Percentiles rank a stretch among this genome's conserved stretches.
phyloP scores from a whole-genome alignment of 2,329 filamentous ascomycete species.

The Helicocarpus griseus region DNA sequence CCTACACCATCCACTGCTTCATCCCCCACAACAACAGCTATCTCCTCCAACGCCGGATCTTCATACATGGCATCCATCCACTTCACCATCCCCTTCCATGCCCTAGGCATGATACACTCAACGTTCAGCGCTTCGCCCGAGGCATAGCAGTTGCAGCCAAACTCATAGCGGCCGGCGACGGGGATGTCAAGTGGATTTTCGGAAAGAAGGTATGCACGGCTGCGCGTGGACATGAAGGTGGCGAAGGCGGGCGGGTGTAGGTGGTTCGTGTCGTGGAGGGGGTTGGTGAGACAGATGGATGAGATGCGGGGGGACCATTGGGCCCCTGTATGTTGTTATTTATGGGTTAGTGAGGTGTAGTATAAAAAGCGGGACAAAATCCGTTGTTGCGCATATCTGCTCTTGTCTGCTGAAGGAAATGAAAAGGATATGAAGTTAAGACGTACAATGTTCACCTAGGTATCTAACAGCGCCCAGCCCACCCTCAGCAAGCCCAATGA shows the following conservation, averaged over 20 bases:
- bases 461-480: conserved; percentile 50
- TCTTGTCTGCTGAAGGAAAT: background rate
- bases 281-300: conserved; percentile 31
- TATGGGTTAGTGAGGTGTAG: background rate
- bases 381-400: background rate
- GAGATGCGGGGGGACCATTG: conserved; percentile 30
- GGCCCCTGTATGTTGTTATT: conserved; percentile 24
- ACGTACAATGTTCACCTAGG: conserved; percentile 47
- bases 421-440: background rate
- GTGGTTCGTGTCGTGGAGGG: conserved; percentile 23
- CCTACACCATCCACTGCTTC: background rate
- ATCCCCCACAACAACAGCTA: conserved; percentile 9
- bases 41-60: conserved; percentile 13
- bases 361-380: background rate
- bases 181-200: conserved; percentile 42
- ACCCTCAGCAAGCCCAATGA: conserved; percentile 63
- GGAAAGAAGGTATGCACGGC: conserved; percentile 53
- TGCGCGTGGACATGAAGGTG: conserved; percentile 40
- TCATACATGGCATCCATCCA: conserved; percentile 43
- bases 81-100: conserved; percentile 45
- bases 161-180: conserved; percentile 44
- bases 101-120: conserved; percentile 54
- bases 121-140: conserved; percentile 49
- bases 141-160: conserved; percentile 61
- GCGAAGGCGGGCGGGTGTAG: conserved; percentile 21